phyloP scores from a whole-genome alignment of 129 eudicot genomes.

The Glebionis coronaria region DNA sequence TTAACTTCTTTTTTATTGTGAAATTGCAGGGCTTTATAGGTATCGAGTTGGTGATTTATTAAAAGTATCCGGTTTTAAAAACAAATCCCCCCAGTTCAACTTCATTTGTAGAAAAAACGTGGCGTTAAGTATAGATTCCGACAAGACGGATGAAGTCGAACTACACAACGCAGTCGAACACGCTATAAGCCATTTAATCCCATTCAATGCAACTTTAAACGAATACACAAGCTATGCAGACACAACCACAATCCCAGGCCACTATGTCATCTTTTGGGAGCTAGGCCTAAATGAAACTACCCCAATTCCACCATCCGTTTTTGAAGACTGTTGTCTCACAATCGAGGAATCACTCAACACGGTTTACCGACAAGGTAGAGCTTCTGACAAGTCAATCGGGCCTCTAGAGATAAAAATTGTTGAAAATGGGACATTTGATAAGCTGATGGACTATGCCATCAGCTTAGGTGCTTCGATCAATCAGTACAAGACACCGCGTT shows the following conservation, averaged over 20 bases:
- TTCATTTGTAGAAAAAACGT: constrained; percentile 76
- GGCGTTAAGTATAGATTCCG: constrained; percentile 69
- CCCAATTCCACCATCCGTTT: constrained; percentile 58
- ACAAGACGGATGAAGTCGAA: constrained; percentile 73
- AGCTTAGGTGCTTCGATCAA: constrained; percentile 72
- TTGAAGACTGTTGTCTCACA: constrained; percentile 61
- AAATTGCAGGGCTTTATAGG: constrained; percentile 58
- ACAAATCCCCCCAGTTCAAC: constrained; percentile 69
- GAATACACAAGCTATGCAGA: constrained; percentile 82
- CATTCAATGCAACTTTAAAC: constrained; percentile 45
- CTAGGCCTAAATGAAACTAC: constrained; percentile 38
- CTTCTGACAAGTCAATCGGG: constrained; percentile 61
- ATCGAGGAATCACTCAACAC: constrained; percentile 64
- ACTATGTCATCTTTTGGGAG: constrained; percentile 77
- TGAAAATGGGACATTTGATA: constrained; percentile 68
- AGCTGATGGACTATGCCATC: constrained; percentile 80
- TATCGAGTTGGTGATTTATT: constrained; percentile 77
- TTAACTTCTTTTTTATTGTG: background rate
- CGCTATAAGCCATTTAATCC: constrained; percentile 52
- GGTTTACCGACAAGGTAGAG: constrained; percentile 71
- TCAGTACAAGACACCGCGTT: constrained; percentile 87
- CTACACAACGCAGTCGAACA: constrained; percentile 62
- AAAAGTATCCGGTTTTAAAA: constrained; percentile 72
- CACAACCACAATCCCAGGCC: constrained; percentile 65
- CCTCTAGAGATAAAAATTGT: constrained; percentile 79